Conservation (phyloP, 305 asterid genomes). For the Rubia balearica region DNA sequence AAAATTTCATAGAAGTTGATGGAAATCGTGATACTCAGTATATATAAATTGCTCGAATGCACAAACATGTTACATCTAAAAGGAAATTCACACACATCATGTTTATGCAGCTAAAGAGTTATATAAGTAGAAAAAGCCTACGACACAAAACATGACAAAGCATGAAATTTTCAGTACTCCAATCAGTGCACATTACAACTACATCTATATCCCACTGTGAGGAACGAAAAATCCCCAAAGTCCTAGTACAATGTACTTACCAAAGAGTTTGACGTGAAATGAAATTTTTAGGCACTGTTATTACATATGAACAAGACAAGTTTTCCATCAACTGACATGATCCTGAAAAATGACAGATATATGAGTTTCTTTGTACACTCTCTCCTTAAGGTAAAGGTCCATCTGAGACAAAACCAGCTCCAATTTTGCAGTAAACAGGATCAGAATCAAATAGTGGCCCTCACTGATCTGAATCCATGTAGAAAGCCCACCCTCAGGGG, state of each 20-base stretch:
- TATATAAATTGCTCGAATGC: background rate
- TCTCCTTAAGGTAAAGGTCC: background rate
- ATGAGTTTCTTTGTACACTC: background rate
- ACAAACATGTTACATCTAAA: background rate
- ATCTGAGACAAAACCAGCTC: background rate
- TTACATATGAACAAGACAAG: background rate
- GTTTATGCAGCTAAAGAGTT: background rate
- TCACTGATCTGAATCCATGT: background rate
- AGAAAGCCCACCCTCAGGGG: background rate
- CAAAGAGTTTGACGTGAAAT: background rate
- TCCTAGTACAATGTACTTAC: background rate
- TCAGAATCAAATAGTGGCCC: background rate
- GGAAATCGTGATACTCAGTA: background rate
- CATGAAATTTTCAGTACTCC: background rate
- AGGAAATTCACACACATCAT: background rate
- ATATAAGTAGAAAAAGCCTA: background rate
- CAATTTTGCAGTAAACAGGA: background rate
- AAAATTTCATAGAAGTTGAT: background rate
- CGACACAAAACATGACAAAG: background rate
- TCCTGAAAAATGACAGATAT: background rate
- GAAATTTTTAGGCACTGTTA: background rate
- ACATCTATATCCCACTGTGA: background rate
- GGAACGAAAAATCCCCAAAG: background rate
- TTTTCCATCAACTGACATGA: background rate
- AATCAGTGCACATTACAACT: background rate